These are phyloP conservation scores for Apodospora peruviana DNA, from an alignment of 495 filamentous ascomycete species.

Conservation along the genomic window DNA sequence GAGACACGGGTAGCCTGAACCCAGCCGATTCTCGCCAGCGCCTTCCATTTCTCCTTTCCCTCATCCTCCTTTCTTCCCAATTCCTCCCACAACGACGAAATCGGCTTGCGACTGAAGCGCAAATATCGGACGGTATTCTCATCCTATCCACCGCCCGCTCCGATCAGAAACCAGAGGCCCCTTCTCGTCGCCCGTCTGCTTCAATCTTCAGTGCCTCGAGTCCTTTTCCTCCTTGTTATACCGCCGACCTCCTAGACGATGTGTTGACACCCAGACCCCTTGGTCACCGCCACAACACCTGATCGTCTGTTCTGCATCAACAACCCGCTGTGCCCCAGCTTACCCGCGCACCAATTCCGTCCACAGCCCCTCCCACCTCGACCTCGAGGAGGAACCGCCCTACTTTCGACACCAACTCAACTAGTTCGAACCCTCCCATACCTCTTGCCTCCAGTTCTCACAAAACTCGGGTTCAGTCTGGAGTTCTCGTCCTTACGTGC, in stretches of 20 bases:
- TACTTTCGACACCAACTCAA: neutral
- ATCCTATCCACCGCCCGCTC: neutral
- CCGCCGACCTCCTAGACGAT: slow-evolving; percentile 11
- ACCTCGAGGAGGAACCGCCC: neutral
- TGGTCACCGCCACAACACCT: slow-evolving; percentile 2
- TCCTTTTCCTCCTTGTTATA: slow-evolving; percentile 1
- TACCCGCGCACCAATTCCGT: slow-evolving; percentile 4
- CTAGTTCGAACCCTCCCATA: neutral
- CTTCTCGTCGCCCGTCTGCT: neutral
- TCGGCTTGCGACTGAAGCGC: neutral
- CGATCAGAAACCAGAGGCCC: neutral
- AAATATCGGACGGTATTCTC: neutral
- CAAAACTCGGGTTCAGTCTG: neutral
- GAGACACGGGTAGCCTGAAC: too few species aligned
- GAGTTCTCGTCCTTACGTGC: neutral
- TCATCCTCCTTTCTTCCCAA: neutral
- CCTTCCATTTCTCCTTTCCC: neutral
- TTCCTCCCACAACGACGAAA: neutral
- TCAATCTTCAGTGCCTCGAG: slow-evolving; percentile 2
- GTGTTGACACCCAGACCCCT: slow-evolving; percentile 14
- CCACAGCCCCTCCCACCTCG: neutral
- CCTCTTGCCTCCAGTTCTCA: neutral
- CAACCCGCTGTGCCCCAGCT: slow-evolving; percentile 14
- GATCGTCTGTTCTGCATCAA: slow-evolving; percentile 4
- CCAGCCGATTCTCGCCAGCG: slow-evolving; percentile 3